Base-by-base conservation (phyloP, 164 flowering plant species). In the Chimonanthus praecox region DNA sequence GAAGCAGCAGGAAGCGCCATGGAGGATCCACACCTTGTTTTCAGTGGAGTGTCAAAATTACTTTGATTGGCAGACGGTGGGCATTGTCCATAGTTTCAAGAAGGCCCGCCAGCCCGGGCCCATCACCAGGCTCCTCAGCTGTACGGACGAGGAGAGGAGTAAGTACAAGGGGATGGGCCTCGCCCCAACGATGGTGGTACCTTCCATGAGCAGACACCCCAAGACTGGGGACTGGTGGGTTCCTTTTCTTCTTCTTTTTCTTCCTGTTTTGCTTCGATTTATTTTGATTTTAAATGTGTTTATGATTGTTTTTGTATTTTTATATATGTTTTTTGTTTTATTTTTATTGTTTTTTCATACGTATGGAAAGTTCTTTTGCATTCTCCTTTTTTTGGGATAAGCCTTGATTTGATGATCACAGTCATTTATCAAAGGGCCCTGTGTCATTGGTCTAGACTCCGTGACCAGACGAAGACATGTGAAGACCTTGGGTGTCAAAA, bases 11-110 rank as follows among this genome's bases (percentile, higher is more conserved):
- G 71, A 81, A 46, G 87, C 89, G 18, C 92, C 93, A 48, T 85
- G 82, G 84, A 85, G 98, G 88, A 87, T 94, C 78, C 99, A 94
- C 85, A 96, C 99, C 18, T 76, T 96, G 80, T 96, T 96, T 81
- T 96, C 99, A 15, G 98, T 94, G 72, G 98, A 94, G 75, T 96
- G 99, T 75, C 94, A 88, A 82, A 83, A 94, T 68, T 96, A 94
- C 83, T 96, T 96, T 77, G 99, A 96, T 76, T 96, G 99, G 99
- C 99, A 96, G 71, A 96, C 99, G 43, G 94, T 96, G 68, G 99
- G 99, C 5, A 81, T 96, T 63, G 85, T 96, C 85, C 91, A 92
- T 49, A 96, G 99, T 79, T 92, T 78, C 87, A 84, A 82, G 79
- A 96, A 94, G 82, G 87, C 98, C 67, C 79, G 74, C 7, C 99